Conservation (phyloP, 352 stramenopile species). For the Aphanomyces stellatus region DNA sequence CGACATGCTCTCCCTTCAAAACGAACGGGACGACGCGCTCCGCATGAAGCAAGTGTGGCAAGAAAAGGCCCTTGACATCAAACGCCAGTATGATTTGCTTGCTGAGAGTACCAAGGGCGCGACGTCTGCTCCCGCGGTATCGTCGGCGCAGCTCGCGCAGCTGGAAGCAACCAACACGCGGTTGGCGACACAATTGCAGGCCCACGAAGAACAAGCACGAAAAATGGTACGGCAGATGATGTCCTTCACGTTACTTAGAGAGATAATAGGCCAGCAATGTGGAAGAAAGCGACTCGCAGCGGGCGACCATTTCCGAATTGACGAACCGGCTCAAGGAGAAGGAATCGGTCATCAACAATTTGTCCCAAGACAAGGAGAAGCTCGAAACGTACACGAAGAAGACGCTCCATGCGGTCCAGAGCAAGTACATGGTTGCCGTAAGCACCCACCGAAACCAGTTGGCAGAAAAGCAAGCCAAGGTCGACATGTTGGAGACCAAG, state of each 20-base stretch:
- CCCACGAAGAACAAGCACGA: constrained; percentile 56
- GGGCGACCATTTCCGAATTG: constrained; percentile 65
- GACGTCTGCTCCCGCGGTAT: not conserved
- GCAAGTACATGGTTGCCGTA: constrained; percentile 86
- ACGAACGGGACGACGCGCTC: constrained; percentile 68
- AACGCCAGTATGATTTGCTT: constrained; percentile 67
- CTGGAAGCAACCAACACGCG: constrained; percentile 15
- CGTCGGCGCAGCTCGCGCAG: not conserved
- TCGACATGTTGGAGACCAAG: constrained; percentile 82
- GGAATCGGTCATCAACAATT: constrained; percentile 81
- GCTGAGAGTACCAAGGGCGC: constrained; percentile 38
- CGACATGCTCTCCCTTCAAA: constrained; percentile 39
- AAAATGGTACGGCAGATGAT: constrained; percentile 40
- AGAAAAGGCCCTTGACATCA: constrained; percentile 52
- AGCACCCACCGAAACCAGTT: constrained; percentile 84
- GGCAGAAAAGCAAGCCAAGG: constrained; percentile 75
- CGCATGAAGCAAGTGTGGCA: constrained; percentile 71
- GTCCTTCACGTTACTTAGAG: not conserved
- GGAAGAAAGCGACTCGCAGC: constrained; percentile 63
- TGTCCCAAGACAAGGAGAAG: constrained; percentile 77
- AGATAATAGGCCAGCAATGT: constrained; percentile 36
- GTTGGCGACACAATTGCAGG: constrained; percentile 12
- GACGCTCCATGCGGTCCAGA: constrained; percentile 84
- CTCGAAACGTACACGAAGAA: constrained; percentile 89
- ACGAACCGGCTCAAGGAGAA: constrained; percentile 85